Percentiles rank a stretch among this genome's conserved stretches.
Evolutionary conservation across 371 early-diverging fungal genomes (phyloP).

Genomic region (Lichtheimia corymbifera): DNA sequence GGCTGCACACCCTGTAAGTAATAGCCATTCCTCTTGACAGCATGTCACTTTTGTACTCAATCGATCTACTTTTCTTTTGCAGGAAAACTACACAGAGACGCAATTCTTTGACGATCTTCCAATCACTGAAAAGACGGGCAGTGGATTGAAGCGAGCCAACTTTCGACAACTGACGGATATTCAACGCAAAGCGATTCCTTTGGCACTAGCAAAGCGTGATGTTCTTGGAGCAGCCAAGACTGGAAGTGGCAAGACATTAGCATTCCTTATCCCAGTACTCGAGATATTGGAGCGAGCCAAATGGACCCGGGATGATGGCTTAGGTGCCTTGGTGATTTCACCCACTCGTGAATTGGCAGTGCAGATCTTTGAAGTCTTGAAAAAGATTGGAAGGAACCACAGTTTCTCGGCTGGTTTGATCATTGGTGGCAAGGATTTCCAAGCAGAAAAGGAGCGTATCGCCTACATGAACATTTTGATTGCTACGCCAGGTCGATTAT

Average conservation of each 20-base stretch:
- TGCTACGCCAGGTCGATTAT: slow-evolving; percentile 96
- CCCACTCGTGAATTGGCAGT: slow-evolving; percentile 99
- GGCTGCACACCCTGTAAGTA: slow-evolving; percentile 35
- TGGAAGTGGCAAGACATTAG: slow-evolving; percentile 99
- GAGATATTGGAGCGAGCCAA: slow-evolving; percentile 80
- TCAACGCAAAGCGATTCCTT: slow-evolving; percentile 91
- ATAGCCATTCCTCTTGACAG: not conserved
- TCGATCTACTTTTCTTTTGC: not conserved
- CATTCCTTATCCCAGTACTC: slow-evolving; percentile 95
- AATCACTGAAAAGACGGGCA: slow-evolving; percentile 62
- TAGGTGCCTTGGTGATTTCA: slow-evolving; percentile 93
- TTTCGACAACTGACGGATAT: slow-evolving; percentile 97
- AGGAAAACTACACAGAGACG: slow-evolving; percentile 36
- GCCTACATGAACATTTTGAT: slow-evolving; percentile 93
- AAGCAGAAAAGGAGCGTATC: slow-evolving; percentile 87
- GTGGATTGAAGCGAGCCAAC: slow-evolving; percentile 74
- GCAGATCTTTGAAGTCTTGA: slow-evolving; percentile 94
- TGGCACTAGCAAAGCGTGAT: slow-evolving; percentile 84
- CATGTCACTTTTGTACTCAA: not conserved
- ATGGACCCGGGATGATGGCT: slow-evolving; percentile 86
- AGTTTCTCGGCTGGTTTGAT: slow-evolving; percentile 94
- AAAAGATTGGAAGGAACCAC: slow-evolving; percentile 84
- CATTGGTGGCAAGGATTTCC: slow-evolving; percentile 95
- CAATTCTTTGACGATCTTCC: slow-evolving; percentile 68
- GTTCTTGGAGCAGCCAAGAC: slow-evolving; percentile 99